Evolutionary conservation across 1,284 basidiomycete species (phyloP).

Genomic region (Leccinum solheimii): DNA sequence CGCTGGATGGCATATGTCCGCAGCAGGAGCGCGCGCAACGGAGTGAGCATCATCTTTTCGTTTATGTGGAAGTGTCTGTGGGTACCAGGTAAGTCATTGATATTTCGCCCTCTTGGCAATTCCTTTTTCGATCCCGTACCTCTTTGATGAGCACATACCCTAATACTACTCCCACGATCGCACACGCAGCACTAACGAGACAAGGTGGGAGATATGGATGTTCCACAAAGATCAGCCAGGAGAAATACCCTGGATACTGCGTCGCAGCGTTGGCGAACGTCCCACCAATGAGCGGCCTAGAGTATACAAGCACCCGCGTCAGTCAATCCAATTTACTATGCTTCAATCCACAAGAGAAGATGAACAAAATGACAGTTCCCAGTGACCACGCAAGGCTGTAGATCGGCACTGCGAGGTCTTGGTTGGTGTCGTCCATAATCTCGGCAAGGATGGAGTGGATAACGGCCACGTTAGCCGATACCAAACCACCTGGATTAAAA

Average conservation of each 20-base stretch:
- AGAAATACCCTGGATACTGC: constrained; percentile 20
- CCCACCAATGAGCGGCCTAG: constrained; percentile 25
- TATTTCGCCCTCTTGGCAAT: no score
- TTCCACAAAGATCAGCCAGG: constrained; percentile 19
- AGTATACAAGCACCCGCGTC: background rate
- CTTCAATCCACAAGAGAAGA: background rate
- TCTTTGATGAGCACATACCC: constrained; percentile 27
- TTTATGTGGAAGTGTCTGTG: constrained; percentile 26
- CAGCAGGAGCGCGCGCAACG: background rate
- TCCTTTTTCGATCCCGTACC: constrained; percentile 6
- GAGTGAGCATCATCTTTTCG: background rate
- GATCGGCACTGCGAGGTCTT: constrained; percentile 55
- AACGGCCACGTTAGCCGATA: constrained; percentile 61
- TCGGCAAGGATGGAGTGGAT: constrained; percentile 51
- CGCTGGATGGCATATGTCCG: background rate
- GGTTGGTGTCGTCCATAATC: constrained; percentile 63
- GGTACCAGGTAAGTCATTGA: background rate
- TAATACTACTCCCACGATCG: constrained; percentile 11
- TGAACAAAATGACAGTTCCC: constrained; percentile 23
- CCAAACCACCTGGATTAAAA: constrained; percentile 45
- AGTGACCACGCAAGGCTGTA: constrained; percentile 25
- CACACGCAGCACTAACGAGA: constrained; percentile 14
- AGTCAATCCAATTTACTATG: background rate
- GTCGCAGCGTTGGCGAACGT: constrained; percentile 20
- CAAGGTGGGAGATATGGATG: constrained; percentile 30